Evolutionary conservation across 345 rosid species (phyloP).

Genomic region (Hirschfeldia incana): DNA sequence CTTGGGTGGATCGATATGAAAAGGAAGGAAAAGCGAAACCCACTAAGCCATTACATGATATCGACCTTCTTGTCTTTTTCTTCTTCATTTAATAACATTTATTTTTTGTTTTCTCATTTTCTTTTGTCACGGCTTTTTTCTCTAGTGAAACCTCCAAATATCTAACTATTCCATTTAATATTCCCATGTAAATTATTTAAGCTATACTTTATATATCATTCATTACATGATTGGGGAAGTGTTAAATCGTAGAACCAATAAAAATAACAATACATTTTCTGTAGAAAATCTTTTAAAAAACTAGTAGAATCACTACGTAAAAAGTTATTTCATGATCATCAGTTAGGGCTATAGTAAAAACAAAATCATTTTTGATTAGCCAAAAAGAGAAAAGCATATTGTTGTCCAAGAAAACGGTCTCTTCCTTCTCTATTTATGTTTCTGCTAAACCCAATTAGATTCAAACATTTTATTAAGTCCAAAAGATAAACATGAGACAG

Average conservation of each 20-base stretch:
- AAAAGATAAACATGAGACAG: slow-evolving; percentile 33
- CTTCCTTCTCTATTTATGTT: slow-evolving; percentile 30
- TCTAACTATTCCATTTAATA: slow-evolving; percentile 22
- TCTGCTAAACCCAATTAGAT: slow-evolving; percentile 39
- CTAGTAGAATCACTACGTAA: slow-evolving; percentile 1
- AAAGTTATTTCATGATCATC: not conserved
- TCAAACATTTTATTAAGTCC: slow-evolving; percentile 23
- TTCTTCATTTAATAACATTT: not conserved
- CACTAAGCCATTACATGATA: slow-evolving; percentile 54
- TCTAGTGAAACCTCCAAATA: slow-evolving; percentile 30
- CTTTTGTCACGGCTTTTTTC: slow-evolving; percentile 43
- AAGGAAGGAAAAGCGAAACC: slow-evolving; percentile 49
- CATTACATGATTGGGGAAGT: not conserved
- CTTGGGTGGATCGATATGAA: slow-evolving; percentile 50
- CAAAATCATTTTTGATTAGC: slow-evolving; percentile 22
- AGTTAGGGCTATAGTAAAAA: slow-evolving; percentile 10
- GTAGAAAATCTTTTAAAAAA: not conserved
- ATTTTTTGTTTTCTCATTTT: slow-evolving; percentile 17
- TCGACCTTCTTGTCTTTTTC: slow-evolving; percentile 41
- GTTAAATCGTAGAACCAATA: not conserved
- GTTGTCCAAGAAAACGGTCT: not conserved
- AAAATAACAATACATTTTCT: not conserved
- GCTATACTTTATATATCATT: not conserved
- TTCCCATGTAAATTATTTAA: not conserved
- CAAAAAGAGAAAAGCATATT: not conserved